A percentile compares a stretch with the other conserved stretches of the same genome.
phyloP scores from a whole-genome alignment of 768 basidiomycete genomes.

The Pleurotus salmoneostramineus region DNA sequence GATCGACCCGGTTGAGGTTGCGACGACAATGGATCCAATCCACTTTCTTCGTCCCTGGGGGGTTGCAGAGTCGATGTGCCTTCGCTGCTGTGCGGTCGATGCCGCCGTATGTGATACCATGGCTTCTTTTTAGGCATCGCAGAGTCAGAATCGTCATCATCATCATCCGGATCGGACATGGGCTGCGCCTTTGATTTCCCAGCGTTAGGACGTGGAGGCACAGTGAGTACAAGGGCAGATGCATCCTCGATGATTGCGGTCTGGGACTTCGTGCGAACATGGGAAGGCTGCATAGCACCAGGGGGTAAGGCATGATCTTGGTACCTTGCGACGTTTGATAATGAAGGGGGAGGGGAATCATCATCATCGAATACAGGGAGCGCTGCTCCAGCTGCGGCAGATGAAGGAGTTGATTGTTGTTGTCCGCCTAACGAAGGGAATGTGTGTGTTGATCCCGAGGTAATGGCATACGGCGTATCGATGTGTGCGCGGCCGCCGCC shows the following conservation, averaged over 20 bases:
- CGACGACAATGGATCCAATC: slow-evolving; percentile 22
- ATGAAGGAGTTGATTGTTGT: slow-evolving; percentile 20
- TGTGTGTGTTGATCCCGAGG: slow-evolving; percentile 56
- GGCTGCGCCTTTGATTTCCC: background rate
- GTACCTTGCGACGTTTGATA: slow-evolving; percentile 43
- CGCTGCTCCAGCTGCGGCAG: slow-evolving; percentile 12
- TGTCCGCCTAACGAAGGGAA: slow-evolving; percentile 60
- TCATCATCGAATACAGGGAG: slow-evolving; percentile 30
- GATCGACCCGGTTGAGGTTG: slow-evolving; percentile 40
- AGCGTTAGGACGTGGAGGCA: slow-evolving; percentile 9
- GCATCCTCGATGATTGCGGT: slow-evolving; percentile 79
- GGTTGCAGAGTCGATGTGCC: slow-evolving; percentile 24
- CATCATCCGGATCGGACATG: background rate
- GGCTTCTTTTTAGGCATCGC: slow-evolving; percentile 55
- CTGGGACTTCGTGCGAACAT: slow-evolving; percentile 76
- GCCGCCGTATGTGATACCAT: slow-evolving; percentile 66
- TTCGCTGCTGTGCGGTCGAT: slow-evolving; percentile 58
- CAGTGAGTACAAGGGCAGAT: slow-evolving; percentile 20
- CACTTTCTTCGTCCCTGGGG: slow-evolving; percentile 31
- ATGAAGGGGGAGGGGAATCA: slow-evolving; percentile 45
- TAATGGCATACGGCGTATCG: slow-evolving; percentile 80
- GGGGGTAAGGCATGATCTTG: slow-evolving; percentile 39
- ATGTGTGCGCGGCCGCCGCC: slow-evolving; percentile 87
- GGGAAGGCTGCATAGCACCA: slow-evolving; percentile 64
- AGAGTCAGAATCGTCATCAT: slow-evolving; percentile 35